phyloP scores from a whole-genome alignment of 73 alveolate species.

The Halteria grandinella region DNA sequence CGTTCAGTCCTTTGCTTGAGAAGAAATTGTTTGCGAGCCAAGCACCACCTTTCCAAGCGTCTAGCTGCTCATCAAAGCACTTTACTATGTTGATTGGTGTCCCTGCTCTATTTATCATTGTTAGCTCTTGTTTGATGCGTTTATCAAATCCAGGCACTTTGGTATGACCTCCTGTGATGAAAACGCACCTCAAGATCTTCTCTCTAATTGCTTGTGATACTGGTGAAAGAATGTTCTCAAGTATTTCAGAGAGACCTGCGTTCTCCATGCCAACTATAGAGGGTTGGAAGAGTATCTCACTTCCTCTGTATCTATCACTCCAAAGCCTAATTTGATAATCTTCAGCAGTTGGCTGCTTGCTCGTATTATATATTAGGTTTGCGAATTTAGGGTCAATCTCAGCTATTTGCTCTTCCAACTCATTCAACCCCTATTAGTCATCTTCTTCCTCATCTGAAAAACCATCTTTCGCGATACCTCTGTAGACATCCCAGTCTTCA shows the following conservation, averaged over 20 bases:
- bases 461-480: slow-evolving; percentile 86
- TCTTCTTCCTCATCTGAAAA: slow-evolving; percentile 92
- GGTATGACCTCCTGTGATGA: slow-evolving; percentile 89
- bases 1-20: slow-evolving; percentile 23
- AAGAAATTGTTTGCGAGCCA: slow-evolving; percentile 53
- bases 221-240: slow-evolving; percentile 69
- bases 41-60: slow-evolving; percentile 95
- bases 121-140: slow-evolving; percentile 81
- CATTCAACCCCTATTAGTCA: slow-evolving; percentile 82
- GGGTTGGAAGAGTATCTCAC: slow-evolving; percentile 89
- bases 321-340: slow-evolving; percentile 86
- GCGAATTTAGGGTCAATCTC: slow-evolving; percentile 81
- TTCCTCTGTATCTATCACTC: slow-evolving; percentile 88
- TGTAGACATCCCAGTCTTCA: slow-evolving; percentile 94
- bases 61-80: slow-evolving; percentile 82
- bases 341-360: slow-evolving; percentile 74
- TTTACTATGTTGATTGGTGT: slow-evolving; percentile 70
- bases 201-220: slow-evolving; percentile 52
- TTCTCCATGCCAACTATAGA: slow-evolving; percentile 87
- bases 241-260: slow-evolving; percentile 88
- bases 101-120: slow-evolving; percentile 73
- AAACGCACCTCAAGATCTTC: slow-evolving; percentile 65
- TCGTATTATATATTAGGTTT: slow-evolving; percentile 68
- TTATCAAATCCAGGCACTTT: slow-evolving; percentile 78
- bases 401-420: slow-evolving; percentile 84